phyloP scores from a whole-genome alignment of 768 basidiomycete genomes.

The Suillus clintonianus region DNA sequence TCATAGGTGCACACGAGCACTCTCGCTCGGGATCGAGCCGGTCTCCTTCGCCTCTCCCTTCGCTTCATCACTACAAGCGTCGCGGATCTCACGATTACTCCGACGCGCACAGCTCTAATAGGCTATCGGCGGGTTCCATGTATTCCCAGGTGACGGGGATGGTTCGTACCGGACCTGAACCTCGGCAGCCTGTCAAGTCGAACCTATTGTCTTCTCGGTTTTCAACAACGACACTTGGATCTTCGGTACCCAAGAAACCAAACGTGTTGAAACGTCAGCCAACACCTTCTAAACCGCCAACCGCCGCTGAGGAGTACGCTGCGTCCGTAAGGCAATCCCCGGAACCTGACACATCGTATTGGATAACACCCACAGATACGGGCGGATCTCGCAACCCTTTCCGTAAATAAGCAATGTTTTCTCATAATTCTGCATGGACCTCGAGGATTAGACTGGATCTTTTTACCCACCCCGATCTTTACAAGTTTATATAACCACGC shows the following conservation, averaged over 20 bases:
- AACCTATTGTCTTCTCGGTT: conserved; percentile 47
- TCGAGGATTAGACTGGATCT: conserved; percentile 20
- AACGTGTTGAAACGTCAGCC: conserved; percentile 30
- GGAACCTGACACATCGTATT: conserved; percentile 39
- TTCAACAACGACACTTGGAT: conserved; percentile 47
- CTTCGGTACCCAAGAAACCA: conserved; percentile 34
- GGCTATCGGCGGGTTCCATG: conserved; percentile 52
- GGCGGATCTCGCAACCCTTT: conserved; percentile 58
- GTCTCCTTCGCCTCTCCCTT: conserved; percentile 46
- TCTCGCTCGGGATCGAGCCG: conserved; percentile 41
- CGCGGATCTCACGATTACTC: conserved; percentile 20
- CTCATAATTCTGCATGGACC: conserved; percentile 24
- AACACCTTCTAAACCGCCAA: conserved; percentile 33
- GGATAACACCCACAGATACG: conserved; percentile 44
- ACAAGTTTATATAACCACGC: conserved; percentile 4
- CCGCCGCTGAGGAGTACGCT: conserved; percentile 65
- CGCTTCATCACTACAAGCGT: conserved; percentile 31
- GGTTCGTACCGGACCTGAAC: conserved; percentile 61
- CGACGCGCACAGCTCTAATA: conserved; percentile 28
- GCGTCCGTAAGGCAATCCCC: conserved; percentile 43
- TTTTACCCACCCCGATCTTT: conserved; percentile 11
- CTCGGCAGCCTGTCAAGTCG: conserved; percentile 69
- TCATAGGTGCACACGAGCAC: conserved; percentile 49
- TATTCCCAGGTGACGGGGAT: conserved; percentile 72
- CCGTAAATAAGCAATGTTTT: conserved; percentile 36